A percentile compares a stretch with the other conserved stretches of the same genome.
Conservation (phyloP, 108 stramenopile genomes). For the Pseudonitzschia delicatissima region DNA sequence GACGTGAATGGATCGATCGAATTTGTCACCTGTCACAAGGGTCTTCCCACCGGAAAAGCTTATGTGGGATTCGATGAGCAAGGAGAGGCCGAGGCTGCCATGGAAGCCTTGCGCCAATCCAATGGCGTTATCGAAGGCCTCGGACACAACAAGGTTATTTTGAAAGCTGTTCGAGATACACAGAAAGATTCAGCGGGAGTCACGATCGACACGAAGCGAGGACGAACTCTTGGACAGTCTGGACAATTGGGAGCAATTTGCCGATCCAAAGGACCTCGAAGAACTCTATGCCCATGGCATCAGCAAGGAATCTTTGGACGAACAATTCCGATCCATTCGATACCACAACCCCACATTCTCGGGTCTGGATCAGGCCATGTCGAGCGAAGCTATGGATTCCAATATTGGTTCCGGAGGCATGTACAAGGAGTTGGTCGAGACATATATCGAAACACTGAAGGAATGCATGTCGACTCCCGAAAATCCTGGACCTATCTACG, state of each 20-base stretch:
- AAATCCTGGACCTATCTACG: constrained; percentile 64
- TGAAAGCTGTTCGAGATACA: constrained; percentile 23
- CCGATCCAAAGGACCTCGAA: constrained; percentile 73
- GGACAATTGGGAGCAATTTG: constrained; percentile 77
- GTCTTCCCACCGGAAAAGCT: constrained; percentile 64
- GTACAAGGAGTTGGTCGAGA: constrained; percentile 44
- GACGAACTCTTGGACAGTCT: constrained; percentile 68
- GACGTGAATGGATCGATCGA: constrained; percentile 75
- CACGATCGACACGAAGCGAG: constrained; percentile 51
- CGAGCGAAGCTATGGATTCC: constrained; percentile 55
- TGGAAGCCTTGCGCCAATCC: constrained; percentile 18
- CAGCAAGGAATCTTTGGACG: constrained; percentile 58
- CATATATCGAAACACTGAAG: constrained; percentile 37
- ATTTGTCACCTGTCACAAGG: constrained; percentile 64
- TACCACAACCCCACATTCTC: constrained; percentile 71
- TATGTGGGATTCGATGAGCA: constrained; percentile 82
- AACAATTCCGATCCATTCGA: constrained; percentile 64
- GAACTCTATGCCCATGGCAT: constrained; percentile 53
- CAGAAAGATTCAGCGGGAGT: constrained; percentile 24
- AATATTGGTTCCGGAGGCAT: constrained; percentile 42
- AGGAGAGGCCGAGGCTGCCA: constrained; percentile 64
- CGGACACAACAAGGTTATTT: constrained; percentile 29
- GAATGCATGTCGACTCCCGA: constrained; percentile 44
- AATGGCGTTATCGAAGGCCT: constrained; percentile 13
- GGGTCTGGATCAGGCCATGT: constrained; percentile 63